Conservation (phyloP, 2,329 filamentous ascomycete genomes). For the Ophiocordyceps camponoti-saundersi region DNA sequence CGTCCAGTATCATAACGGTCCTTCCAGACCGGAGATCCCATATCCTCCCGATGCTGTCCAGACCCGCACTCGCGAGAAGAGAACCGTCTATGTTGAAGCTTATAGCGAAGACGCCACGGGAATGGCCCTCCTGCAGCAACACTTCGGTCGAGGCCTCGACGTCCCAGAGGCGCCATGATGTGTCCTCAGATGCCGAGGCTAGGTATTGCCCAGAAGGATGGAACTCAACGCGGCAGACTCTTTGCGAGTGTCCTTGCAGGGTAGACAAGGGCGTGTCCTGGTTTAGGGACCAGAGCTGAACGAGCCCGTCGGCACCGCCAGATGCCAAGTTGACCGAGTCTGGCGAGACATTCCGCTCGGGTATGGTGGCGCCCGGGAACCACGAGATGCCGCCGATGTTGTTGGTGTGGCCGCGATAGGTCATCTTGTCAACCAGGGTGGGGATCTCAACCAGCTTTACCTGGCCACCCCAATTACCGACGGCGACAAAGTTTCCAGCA, state of each 20-base stretch:
- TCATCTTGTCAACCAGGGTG: conserved; percentile 58
- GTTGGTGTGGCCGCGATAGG: conserved; percentile 69
- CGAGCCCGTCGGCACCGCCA: conserved; percentile 71
- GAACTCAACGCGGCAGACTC: conserved; percentile 85
- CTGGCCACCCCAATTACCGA: conserved; percentile 84
- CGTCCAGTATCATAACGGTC: conserved; percentile 90
- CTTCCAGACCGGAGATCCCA: conserved; percentile 90
- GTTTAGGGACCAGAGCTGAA: conserved; percentile 80
- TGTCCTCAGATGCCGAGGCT: conserved; percentile 88
- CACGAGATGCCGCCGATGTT: conserved; percentile 83
- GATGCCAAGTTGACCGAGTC: conserved; percentile 73
- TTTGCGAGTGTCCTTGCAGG: conserved; percentile 65
- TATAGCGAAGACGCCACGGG: conserved; percentile 78
- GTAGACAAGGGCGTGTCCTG: conserved; percentile 75
- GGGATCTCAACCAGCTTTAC: conserved; percentile 77
- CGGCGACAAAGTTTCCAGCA: conserved; percentile 65
- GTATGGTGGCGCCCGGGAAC: conserved; percentile 67
- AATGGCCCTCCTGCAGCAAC: conserved; percentile 84
- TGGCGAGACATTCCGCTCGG: conserved; percentile 51
- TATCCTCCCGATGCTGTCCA: conserved; percentile 86
- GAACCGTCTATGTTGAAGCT: conserved; percentile 86
- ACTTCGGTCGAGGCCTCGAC: conserved; percentile 72
- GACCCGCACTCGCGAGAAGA: conserved; percentile 74
- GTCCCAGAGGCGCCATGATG: conserved; percentile 94
- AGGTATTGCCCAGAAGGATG: conserved; percentile 83